Conservation (phyloP, 2,329 filamentous ascomycete genomes). For the Aspergillus piperis region DNA sequence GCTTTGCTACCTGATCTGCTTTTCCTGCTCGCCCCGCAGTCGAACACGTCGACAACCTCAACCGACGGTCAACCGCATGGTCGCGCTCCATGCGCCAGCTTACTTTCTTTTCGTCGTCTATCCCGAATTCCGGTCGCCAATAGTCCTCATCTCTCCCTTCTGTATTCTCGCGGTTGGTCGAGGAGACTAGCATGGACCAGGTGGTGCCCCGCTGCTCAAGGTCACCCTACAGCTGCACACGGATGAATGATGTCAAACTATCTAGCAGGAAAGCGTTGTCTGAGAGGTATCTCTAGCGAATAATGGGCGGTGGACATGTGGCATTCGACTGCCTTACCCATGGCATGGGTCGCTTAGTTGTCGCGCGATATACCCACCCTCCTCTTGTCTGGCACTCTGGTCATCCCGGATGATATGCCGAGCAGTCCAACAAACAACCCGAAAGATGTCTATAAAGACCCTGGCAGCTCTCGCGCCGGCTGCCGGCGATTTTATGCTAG, state of each 20-base stretch:
- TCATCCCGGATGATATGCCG: slow-evolving; percentile 1
- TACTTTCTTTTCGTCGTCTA: background rate
- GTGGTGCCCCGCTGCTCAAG: background rate
- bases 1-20: slow-evolving; percentile 4
- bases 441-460: slow-evolving; percentile 1
- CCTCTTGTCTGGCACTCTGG: background rate
- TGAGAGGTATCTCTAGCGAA: slow-evolving; percentile 4
- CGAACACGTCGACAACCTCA: slow-evolving; percentile 6
- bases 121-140: background rate
- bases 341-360: slow-evolving; percentile 10
- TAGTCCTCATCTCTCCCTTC: background rate
- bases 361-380: background rate
- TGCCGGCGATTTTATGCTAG: background rate
- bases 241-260: background rate
- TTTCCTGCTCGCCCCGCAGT: background rate
- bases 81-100: background rate
- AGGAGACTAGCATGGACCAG: background rate
- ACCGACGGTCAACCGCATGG: slow-evolving; percentile 1
- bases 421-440: background rate
- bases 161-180: background rate
- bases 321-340: slow-evolving; percentile 6
- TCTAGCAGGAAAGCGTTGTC: background rate
- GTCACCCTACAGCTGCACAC: background rate
- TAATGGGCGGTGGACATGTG: slow-evolving; percentile 11
- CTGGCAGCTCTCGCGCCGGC: background rate